A percentile compares a stretch with the other conserved stretches of the same genome.
These are phyloP conservation scores for Globisporangium middletonii DNA, from an alignment of 352 stramenopile species.

Conservation along the genomic window DNA sequence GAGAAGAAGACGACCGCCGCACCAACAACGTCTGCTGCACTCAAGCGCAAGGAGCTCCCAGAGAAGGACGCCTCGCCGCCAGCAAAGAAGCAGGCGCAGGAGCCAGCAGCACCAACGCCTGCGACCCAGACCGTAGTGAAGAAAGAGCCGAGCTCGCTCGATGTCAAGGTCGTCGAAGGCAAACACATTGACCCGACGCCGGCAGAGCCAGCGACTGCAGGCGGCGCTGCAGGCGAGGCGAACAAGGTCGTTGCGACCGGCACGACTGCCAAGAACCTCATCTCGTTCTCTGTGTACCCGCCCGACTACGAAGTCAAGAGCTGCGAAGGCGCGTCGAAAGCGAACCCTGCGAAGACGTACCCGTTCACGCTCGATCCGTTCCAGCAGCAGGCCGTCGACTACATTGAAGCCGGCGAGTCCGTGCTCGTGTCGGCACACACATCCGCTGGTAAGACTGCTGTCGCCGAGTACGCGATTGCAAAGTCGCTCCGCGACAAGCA, in stretches of 20 bases:
- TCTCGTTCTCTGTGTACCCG: slow-evolving; percentile 92
- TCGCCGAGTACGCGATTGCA: slow-evolving; percentile 99
- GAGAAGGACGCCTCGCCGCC: slow-evolving; percentile 22
- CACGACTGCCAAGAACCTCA: slow-evolving; percentile 94
- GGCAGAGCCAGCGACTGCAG: slow-evolving; percentile 14
- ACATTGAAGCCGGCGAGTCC: slow-evolving; percentile 96
- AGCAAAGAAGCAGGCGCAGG: slow-evolving; percentile 44
- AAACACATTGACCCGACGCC: slow-evolving; percentile 71
- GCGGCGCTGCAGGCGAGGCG: slow-evolving; percentile 4
- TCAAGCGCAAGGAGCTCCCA: slow-evolving; percentile 44
- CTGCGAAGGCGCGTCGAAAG: slow-evolving; percentile 37
- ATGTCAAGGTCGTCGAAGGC: slow-evolving; percentile 62
- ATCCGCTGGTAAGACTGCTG: slow-evolving; percentile 95
- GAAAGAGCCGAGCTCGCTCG: slow-evolving; percentile 22
- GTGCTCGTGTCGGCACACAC: slow-evolving; percentile 99
- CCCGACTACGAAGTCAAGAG: slow-evolving; percentile 48
- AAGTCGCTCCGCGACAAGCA: slow-evolving; percentile 91
- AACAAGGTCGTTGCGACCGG: slow-evolving; percentile 84
- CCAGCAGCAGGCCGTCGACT: slow-evolving; percentile 94
- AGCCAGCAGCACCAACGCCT: neutral
- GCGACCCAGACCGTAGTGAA: slow-evolving; percentile 4
- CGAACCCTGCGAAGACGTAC: slow-evolving; percentile 96
- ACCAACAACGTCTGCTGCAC: slow-evolving; percentile 1
- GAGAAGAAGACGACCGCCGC: slow-evolving; percentile 33
- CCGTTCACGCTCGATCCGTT: slow-evolving; percentile 98